Conservation (phyloP, 495 filamentous ascomycete genomes). For the Aspergillus sclerotiicarbonarius region DNA sequence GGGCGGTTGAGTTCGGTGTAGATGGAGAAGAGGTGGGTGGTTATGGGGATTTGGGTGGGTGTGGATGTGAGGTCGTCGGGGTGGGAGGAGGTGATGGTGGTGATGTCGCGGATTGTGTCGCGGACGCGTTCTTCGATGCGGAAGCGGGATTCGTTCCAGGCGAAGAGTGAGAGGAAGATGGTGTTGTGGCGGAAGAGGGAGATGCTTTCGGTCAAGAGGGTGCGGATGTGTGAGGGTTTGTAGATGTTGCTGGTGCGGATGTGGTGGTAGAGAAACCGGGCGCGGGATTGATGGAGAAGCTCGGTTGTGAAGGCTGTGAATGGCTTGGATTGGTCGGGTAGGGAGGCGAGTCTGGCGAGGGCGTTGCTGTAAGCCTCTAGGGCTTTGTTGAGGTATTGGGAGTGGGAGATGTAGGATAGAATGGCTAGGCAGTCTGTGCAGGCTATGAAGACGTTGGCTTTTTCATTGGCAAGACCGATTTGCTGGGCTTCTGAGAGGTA, state of each 20-base stretch:
- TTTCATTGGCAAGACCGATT: constrained; percentile 49
- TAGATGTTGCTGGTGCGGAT: constrained; percentile 55
- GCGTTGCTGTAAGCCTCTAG: constrained; percentile 53
- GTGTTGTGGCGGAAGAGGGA: constrained; percentile 71
- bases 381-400: constrained; percentile 28
- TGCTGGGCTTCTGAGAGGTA: constrained; percentile 56
- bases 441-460: constrained; percentile 44
- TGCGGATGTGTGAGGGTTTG: constrained; percentile 61
- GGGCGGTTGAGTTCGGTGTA: constrained; percentile 56
- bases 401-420: constrained; percentile 57
- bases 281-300: constrained; percentile 62
- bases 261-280: constrained; percentile 68
- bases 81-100: constrained; percentile 27
- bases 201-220: constrained; percentile 57
- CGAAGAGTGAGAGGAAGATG: constrained; percentile 68
- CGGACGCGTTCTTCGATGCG: constrained; percentile 73
- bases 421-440: constrained; percentile 61
- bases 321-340: constrained; percentile 30
- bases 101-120: constrained; percentile 49
- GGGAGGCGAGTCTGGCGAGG: constrained; percentile 34
- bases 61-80: constrained; percentile 20
- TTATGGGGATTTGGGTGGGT: constrained; percentile 46
- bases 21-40: constrained; percentile 61
- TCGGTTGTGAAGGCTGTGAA: constrained; percentile 44
- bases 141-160: constrained; percentile 66